Evolutionary conservation across 495 filamentous ascomycete species (phyloP), one percentile per base, ranked within the genome.

Genomic region (Evansstolkia leycettana): DNA sequence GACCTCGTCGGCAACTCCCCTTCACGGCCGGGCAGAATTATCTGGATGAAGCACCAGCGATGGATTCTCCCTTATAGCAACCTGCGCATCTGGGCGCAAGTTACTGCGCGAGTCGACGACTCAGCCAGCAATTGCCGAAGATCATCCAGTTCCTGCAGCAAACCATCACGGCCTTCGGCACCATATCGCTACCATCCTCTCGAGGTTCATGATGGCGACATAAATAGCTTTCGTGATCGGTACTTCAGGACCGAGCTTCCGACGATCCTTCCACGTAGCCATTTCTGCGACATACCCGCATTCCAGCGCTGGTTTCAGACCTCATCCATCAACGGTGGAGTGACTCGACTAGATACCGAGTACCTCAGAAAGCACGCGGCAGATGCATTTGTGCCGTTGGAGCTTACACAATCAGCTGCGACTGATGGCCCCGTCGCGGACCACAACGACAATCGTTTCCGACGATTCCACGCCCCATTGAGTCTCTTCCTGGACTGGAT

Each of bases 401-500:
- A 81, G 44, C 61, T 77, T 10, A 76, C 73, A 2, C 42, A 50
- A 10, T 10, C 17, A 8, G 13, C 41, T 17, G 16, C 16, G 15
- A 23, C 14, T 7, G 26, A 25, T 11, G 19, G 28, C 11, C 4
- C 35, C 3, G n/a, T n/a, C n/a, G n/a, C n/a, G n/a, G 26, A 35
- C 16, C 17, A 19, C 2, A 18, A 37, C 7, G 28, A 34, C 0
- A 38, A 42, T 2, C 55, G 41, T 28, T 81, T 81, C 42, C 53
- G 65, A 25, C 65, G 70, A n/a, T 63, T 75, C 34, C 55, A 72
- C 27, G 75, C 70, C 12, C 70, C 75, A 2, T 48, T 81, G 2
- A 50, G 52, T 8, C 49, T 78, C 14, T 78, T 81, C 46, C 61
- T 81, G 13, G 51, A 67, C 31, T 76, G 70, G 68, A 59, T 64